Percentiles rank a stretch among this genome's conserved stretches.
Conservation (phyloP, 2,329 filamentous ascomycete species). For the Camillea tinctor region DNA sequence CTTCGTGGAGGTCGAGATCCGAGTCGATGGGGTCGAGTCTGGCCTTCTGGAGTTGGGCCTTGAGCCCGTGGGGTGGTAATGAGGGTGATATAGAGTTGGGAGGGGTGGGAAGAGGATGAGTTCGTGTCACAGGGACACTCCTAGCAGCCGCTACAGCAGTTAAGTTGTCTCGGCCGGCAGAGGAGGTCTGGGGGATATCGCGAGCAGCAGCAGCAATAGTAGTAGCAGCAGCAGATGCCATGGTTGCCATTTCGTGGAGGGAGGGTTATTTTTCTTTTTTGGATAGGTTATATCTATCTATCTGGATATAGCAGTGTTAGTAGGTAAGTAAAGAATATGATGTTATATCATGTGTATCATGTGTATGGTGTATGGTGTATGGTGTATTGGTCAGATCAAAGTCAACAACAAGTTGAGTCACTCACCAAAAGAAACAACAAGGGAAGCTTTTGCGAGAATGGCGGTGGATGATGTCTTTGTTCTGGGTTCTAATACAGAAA, state of each 20-base stretch:
- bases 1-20: slow-evolving; percentile 81
- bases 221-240: slow-evolving; percentile 64
- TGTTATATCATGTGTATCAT: slow-evolving; percentile 12
- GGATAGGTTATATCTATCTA: slow-evolving; percentile 43
- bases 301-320: slow-evolving; percentile 25
- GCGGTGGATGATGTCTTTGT: slow-evolving; percentile 28
- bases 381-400: slow-evolving; percentile 4
- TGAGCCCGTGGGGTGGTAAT: slow-evolving; percentile 77
- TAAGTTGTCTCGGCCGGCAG: slow-evolving; percentile 64
- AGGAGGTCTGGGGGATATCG: slow-evolving; percentile 63
- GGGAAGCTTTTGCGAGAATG: slow-evolving; percentile 24
- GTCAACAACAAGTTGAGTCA: slow-evolving; percentile 28
- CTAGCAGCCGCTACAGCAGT: slow-evolving; percentile 65
- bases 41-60: slow-evolving; percentile 62
- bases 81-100: slow-evolving; percentile 93
- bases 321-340: slow-evolving; percentile 12
- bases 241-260: slow-evolving; percentile 63
- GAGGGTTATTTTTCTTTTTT: slow-evolving; percentile 48
- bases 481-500: slow-evolving; percentile 26
- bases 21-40: slow-evolving; percentile 71
- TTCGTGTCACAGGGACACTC: slow-evolving; percentile 62
- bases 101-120: slow-evolving; percentile 76
- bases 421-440: slow-evolving; percentile 37
- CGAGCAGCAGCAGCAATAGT: slow-evolving; percentile 63
- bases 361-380: slow-evolving; percentile 1